Conservation (phyloP, 2,329 filamentous ascomycete species). For the Emmonsiellopsis sp. region DNA sequence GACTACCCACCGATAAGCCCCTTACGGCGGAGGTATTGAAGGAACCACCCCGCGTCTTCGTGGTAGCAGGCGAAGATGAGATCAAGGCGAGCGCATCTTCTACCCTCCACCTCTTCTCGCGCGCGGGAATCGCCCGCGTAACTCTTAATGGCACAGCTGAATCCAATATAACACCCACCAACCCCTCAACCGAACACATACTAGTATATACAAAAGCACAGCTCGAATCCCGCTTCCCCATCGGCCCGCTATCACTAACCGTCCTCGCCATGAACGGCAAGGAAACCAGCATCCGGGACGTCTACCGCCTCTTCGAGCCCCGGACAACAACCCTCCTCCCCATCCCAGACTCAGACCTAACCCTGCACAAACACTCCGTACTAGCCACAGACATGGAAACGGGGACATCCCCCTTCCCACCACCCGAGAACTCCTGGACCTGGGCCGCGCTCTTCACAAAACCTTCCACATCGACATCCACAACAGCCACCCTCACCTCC, state of each 20-base stretch:
- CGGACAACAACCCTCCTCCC: conserved; percentile 22
- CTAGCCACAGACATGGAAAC: neutral
- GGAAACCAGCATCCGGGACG: conserved; percentile 20
- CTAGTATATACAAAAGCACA: conserved; percentile 18
- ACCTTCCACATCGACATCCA: neutral
- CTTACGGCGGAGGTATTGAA: neutral
- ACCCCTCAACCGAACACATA: conserved; percentile 12
- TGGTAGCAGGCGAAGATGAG: neutral
- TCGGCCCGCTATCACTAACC: conserved; percentile 19
- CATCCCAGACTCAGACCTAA: conserved; percentile 31
- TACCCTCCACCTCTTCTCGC: conserved; percentile 15
- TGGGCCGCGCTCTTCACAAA: neutral
- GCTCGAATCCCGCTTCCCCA: conserved; percentile 23
- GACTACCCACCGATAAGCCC: conserved; percentile 19
- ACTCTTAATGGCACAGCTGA: conserved; percentile 16
- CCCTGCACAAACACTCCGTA: conserved; percentile 32
- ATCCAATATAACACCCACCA: conserved; percentile 12
- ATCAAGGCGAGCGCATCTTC: neutral
- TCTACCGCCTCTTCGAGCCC: conserved; percentile 26
- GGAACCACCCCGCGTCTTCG: neutral
- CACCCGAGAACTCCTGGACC: neutral
- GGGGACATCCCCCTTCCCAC: neutral
- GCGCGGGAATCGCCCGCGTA: conserved; percentile 20
- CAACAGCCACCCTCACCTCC: neutral
- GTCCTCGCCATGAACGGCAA: conserved; percentile 37